phyloP scores from a whole-genome alignment of 2,329 filamentous ascomycete species.

The Venturia oleaginea region DNA sequence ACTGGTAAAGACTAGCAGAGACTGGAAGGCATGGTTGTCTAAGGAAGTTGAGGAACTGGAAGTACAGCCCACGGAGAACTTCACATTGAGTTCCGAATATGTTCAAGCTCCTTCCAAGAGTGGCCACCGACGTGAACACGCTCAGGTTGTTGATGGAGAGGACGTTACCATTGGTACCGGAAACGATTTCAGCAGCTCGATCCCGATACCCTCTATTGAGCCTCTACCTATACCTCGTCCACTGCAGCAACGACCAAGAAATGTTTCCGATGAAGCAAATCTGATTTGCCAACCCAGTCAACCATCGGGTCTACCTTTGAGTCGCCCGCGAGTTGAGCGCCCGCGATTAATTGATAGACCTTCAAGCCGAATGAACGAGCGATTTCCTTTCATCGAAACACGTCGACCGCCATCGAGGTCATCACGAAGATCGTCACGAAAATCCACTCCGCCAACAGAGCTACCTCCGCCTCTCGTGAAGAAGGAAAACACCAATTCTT shows the following conservation, averaged over 20 bases:
- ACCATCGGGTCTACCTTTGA: conserved; percentile 16
- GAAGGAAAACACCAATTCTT: not conserved
- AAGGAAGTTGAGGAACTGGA: conserved; percentile 34
- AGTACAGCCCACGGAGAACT: conserved; percentile 21
- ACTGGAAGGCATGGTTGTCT: conserved; percentile 40
- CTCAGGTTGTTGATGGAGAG: conserved; percentile 21
- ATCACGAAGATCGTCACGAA: not conserved
- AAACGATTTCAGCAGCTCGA: not conserved
- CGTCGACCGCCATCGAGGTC: conserved; percentile 18
- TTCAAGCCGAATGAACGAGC: conserved; percentile 36
- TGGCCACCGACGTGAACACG: conserved; percentile 20
- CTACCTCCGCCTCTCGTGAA: not conserved
- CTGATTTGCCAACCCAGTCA: not conserved
- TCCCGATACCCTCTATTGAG: not conserved
- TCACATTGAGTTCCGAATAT: conserved; percentile 23
- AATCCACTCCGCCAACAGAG: not conserved
- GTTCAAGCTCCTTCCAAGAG: conserved; percentile 3
- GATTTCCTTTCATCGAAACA: conserved; percentile 33
- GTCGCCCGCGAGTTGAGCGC: conserved; percentile 18
- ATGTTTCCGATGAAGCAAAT: conserved; percentile 8
- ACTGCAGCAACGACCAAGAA: conserved; percentile 4
- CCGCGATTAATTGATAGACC: conserved; percentile 15
- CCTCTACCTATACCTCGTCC: not conserved
- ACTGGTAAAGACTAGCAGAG: conserved; percentile 27
- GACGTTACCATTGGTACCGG: conserved; percentile 15